These are phyloP conservation scores for Solanum chaucha DNA, from an alignment of 257 asterid genomes.

Conservation along the genomic window DNA sequence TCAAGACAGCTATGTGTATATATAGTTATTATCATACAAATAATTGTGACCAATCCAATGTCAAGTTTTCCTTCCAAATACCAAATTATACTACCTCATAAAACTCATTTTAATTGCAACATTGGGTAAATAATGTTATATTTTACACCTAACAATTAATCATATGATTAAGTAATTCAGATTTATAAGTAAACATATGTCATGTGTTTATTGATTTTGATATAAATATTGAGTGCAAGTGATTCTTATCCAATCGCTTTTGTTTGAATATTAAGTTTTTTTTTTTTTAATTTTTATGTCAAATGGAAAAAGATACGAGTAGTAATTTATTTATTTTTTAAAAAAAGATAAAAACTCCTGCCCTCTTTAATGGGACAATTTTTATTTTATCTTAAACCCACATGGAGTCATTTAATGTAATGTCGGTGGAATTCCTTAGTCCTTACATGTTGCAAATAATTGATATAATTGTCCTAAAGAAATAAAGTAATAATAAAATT, in stretches of 20 bases:
- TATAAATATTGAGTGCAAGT: not conserved
- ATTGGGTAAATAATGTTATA: not conserved
- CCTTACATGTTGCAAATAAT: not conserved
- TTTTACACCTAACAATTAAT: not conserved
- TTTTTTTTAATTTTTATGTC: too few species aligned
- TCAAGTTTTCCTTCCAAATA: not conserved
- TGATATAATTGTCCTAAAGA: not conserved
- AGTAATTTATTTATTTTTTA: too few species aligned
- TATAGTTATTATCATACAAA: not conserved
- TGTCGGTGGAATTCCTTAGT: not conserved
- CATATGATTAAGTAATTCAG: not conserved
- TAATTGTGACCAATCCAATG: not conserved
- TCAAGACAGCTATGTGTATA: not conserved
- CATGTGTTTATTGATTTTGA: not conserved
- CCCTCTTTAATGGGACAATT: not conserved
- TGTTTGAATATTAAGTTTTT: not conserved
- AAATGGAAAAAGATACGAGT: too few species aligned
- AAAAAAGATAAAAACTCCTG: not conserved
- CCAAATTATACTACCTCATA: not conserved
- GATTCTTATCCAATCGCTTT: not conserved
- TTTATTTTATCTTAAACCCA: not conserved
- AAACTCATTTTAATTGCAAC: not conserved
- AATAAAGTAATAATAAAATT: not conserved
- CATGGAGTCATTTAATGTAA: not conserved
- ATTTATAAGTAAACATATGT: not conserved